Conservation (phyloP, 805 yeast genomes). For the Saccharomycopsis capsularis region DNA sequence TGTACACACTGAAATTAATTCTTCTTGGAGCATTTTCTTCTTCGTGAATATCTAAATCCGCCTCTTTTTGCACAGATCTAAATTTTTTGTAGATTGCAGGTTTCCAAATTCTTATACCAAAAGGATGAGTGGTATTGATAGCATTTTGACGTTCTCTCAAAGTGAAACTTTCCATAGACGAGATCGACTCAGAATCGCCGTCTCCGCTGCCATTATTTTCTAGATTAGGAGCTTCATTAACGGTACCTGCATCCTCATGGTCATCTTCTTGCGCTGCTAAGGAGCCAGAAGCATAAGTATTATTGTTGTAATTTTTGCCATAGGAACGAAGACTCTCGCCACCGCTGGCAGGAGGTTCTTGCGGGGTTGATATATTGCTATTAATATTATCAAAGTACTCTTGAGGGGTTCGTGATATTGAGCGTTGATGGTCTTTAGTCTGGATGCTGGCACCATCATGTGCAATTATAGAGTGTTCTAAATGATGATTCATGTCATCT, state of each 20-base stretch:
- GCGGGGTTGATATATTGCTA: background rate
- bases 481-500: conserved; percentile 21
- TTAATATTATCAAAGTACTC: background rate
- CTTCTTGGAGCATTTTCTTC: conserved; percentile 32
- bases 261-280: background rate
- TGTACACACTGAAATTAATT: conserved; percentile 48
- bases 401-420: background rate
- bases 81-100: conserved; percentile 92
- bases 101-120: conserved; percentile 97
- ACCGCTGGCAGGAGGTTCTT: background rate
- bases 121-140: conserved; percentile 93
- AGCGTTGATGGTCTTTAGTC: background rate
- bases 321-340: background rate
- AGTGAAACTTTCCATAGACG: conserved; percentile 76
- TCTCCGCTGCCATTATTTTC: conserved; percentile 18
- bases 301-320: background rate
- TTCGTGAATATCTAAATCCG: conserved; percentile 90
- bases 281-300: background rate
- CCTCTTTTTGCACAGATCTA: conserved; percentile 84
- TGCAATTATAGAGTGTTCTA: conserved; percentile 1
- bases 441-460: background rate
- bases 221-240: background rate
- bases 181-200: conserved; percentile 34
- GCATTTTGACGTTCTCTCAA: conserved; percentile 92
- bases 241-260: background rate